Evolutionary conservation across 75 land plant species (phyloP).

Genomic region (Larix kaempferi): DNA sequence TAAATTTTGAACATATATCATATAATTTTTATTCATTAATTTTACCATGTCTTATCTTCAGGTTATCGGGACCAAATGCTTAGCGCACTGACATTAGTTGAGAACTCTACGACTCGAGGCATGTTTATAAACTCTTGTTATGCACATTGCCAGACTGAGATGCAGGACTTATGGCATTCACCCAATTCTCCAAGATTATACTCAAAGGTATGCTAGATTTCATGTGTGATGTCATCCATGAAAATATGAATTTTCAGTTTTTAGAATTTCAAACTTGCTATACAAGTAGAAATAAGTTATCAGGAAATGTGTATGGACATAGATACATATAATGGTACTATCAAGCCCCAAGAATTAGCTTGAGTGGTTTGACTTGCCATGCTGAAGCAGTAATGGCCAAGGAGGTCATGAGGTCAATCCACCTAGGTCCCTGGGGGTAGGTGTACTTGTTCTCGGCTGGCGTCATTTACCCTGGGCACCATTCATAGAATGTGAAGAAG

Average conservation of each 20-base stretch:
- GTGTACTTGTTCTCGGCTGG: too few relatives aligned
- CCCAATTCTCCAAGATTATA: slow-evolving; percentile 28
- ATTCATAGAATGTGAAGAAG: too few relatives aligned
- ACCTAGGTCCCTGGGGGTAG: too few relatives aligned
- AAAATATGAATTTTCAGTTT: background rate
- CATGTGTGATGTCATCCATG: too few relatives aligned
- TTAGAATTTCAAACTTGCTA: background rate
- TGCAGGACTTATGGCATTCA: slow-evolving; percentile 46
- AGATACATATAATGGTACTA: too few relatives aligned
- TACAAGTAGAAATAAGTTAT: background rate
- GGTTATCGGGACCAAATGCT: slow-evolving; percentile 34
- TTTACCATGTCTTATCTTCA: background rate
- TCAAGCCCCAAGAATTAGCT: too few relatives aligned
- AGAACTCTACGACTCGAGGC: slow-evolving; percentile 22
- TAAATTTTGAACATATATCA: background rate
- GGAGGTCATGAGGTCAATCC: too few relatives aligned
- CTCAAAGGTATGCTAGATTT: slow-evolving; percentile 27
- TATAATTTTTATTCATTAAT: background rate
- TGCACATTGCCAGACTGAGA: slow-evolving; percentile 54
- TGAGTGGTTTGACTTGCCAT: too few relatives aligned
- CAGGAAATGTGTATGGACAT: too few relatives aligned
- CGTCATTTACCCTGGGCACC: too few relatives aligned
- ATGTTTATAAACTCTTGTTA: slow-evolving; percentile 63
- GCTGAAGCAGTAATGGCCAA: too few relatives aligned
- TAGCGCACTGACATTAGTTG: slow-evolving; percentile 17